Conservation (phyloP, 306 rosid species). For the Cucumis hystrix region DNA sequence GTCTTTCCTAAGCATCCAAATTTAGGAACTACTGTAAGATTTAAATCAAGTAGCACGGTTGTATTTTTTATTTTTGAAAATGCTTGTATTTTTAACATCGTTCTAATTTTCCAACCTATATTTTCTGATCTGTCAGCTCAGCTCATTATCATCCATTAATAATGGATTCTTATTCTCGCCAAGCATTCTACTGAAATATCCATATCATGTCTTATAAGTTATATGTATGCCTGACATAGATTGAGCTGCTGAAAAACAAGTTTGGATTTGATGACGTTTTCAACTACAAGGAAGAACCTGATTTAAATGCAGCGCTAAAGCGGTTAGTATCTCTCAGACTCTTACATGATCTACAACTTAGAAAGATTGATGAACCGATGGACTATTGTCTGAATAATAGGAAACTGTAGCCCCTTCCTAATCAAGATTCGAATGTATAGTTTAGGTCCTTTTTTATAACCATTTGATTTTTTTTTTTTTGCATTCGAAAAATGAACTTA, state of each 20-base stretch:
- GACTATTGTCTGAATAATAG: neutral
- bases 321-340: neutral
- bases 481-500: too few relatives aligned
- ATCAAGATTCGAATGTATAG: too few relatives aligned
- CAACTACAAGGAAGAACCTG: constrained; percentile 23
- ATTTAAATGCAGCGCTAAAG: constrained; percentile 18
- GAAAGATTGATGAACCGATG: neutral
- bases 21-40: neutral
- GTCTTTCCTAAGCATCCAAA: neutral
- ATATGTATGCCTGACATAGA: neutral
- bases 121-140: too few relatives aligned
- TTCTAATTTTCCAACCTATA: neutral
- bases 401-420: too few relatives aligned
- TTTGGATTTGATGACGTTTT: constrained; percentile 8
- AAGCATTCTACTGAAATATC: neutral
- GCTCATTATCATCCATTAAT: neutral
- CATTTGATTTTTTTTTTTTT: too few relatives aligned
- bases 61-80: neutral
- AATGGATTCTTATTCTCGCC: too few relatives aligned
- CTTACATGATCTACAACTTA: neutral
- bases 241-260: constrained; percentile 20
- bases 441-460: neutral
- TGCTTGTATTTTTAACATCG: neutral
- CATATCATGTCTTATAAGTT: neutral
- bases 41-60: neutral